Conservation (phyloP, 2,329 filamentous ascomycete species). For the Aspergillus oerlinghausenensis region DNA sequence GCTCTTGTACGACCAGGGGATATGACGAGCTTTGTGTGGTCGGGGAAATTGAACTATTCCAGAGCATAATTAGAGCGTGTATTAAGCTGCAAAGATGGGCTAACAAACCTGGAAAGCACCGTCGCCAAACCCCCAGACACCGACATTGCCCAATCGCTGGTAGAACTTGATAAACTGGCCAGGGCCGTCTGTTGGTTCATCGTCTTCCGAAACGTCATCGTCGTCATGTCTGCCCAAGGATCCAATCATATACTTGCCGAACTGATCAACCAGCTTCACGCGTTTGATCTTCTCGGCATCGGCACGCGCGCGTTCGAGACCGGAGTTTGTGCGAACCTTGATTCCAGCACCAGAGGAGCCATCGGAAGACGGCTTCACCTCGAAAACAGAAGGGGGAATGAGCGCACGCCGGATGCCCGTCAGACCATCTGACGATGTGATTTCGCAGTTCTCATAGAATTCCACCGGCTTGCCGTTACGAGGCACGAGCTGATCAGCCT, state of each 20-base stretch:
- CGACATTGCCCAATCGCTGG: slow-evolving; percentile 49
- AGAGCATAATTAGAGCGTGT: background rate
- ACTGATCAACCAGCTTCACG: slow-evolving; percentile 46
- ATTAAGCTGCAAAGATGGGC: slow-evolving; percentile 1
- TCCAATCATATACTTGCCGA: slow-evolving; percentile 51
- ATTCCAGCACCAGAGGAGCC: slow-evolving; percentile 23
- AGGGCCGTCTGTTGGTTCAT: slow-evolving; percentile 21
- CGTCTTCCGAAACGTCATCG: slow-evolving; percentile 28
- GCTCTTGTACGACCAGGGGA: slow-evolving; percentile 36
- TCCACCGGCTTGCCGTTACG: slow-evolving; percentile 40
- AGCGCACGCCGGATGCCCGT: slow-evolving; percentile 38
- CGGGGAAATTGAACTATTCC: slow-evolving; percentile 47
- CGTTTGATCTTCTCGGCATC: slow-evolving; percentile 46
- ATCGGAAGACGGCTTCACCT: slow-evolving; percentile 27
- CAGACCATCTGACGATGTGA: slow-evolving; percentile 26
- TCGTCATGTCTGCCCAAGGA: slow-evolving; percentile 40
- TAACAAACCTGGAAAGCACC: slow-evolving; percentile 42
- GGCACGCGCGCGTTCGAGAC: slow-evolving; percentile 31
- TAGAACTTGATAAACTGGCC: slow-evolving; percentile 47
- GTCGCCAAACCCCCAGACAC: slow-evolving; percentile 49
- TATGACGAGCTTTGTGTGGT: slow-evolving; percentile 49
- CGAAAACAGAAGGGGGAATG: slow-evolving; percentile 39
- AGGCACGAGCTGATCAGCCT: slow-evolving; percentile 43
- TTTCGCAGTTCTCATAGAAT: slow-evolving; percentile 44
- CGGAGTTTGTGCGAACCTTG: slow-evolving; percentile 29